Base-by-base conservation (phyloP, 441 rosid genomes). In the Viola pubescens region DNA sequence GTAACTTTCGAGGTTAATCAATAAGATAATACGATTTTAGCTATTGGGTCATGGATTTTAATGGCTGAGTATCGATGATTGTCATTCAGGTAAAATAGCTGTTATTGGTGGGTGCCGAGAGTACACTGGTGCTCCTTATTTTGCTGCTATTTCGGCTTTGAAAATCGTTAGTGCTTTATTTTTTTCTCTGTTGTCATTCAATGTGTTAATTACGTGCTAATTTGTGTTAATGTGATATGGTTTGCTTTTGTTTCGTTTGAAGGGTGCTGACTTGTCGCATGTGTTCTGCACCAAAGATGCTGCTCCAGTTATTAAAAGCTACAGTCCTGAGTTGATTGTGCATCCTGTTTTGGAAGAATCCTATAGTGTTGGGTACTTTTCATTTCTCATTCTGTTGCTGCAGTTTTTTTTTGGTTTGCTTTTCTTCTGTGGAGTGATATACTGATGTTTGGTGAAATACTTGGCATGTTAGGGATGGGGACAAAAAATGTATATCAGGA, bases 211-310 rank as follows among this genome's bases (percentile, higher is more conserved):
- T 47, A 59, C n/a, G 4, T 55, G 12, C 48, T 69, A 0, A 45
- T 55, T 70, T 61, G 54, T 48, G 40, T 54, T 40, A 43, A 54
- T 41, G 37, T 11, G 54, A 14, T 9, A 42, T 9, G 9, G n/a
- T 8, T 69, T 49, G 45, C 48, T 63, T 48, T 56, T 46, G 45
- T 62, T 49, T 60, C 47, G 7, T 16, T 48, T 68, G 61, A 71
- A 87, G 97, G 97, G 98, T 60, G 98, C 95, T 44, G 98, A 89
- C 84, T 80, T 91, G 72, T 86, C 98, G 10, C 98, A 89, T 82
- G 96, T 92, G 55, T 89, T 92, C 79, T 89, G 97, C 74, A 89
- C 98, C 0, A 82, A 82, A 77, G 98, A 88, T 71, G 98, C 94
- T 69, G 97, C 96, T 58, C 79, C 86, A 2, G 92, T 92, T 64